Conservation (phyloP, 1,284 basidiomycete genomes). For the Trichosporon sp. region DNA sequence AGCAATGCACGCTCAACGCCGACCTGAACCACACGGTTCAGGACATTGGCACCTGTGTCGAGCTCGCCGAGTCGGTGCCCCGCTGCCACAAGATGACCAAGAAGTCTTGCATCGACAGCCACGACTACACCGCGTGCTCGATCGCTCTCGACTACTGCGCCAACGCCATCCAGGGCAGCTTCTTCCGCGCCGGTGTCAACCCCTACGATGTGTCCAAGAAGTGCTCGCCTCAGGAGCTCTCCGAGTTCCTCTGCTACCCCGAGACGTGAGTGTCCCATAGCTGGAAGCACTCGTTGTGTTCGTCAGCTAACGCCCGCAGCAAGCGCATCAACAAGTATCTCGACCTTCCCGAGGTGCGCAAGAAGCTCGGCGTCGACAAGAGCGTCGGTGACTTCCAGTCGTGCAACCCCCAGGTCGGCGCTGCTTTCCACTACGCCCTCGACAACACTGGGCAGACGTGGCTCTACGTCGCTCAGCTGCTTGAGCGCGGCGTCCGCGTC, state of each 20-base stretch:
- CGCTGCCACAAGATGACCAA: constrained; percentile 36
- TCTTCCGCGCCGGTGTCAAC: constrained; percentile 41
- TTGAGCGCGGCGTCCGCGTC: constrained; percentile 66
- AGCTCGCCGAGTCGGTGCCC: constrained; percentile 43
- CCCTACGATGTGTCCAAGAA: constrained; percentile 61
- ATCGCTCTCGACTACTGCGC: constrained; percentile 60
- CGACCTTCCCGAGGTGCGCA: constrained; percentile 54
- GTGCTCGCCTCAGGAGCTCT: constrained; percentile 52
- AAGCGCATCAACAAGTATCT: constrained; percentile 54
- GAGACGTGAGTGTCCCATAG: constrained; percentile 46
- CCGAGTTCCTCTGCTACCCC: constrained; percentile 48
- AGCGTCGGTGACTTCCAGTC: constrained; percentile 53
- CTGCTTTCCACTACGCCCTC: constrained; percentile 28
- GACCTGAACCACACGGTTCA: constrained; percentile 38
- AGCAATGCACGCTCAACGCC: constrained; percentile 40
- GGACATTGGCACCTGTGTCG: constrained; percentile 36
- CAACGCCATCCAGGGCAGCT: constrained; percentile 40
- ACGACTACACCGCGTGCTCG: constrained; percentile 57
- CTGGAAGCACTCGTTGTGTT: constrained; percentile 1
- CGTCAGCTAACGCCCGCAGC: constrained; percentile 13
- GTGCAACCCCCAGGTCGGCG: constrained; percentile 51
- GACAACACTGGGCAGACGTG: constrained; percentile 44
- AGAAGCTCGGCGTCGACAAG: constrained; percentile 59
- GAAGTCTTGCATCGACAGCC: constrained; percentile 36
- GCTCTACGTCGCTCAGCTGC: constrained; percentile 61